Evolutionary conservation across 805 yeast genomes (phyloP).

Genomic region (Crinitomyces ghanaensis): DNA sequence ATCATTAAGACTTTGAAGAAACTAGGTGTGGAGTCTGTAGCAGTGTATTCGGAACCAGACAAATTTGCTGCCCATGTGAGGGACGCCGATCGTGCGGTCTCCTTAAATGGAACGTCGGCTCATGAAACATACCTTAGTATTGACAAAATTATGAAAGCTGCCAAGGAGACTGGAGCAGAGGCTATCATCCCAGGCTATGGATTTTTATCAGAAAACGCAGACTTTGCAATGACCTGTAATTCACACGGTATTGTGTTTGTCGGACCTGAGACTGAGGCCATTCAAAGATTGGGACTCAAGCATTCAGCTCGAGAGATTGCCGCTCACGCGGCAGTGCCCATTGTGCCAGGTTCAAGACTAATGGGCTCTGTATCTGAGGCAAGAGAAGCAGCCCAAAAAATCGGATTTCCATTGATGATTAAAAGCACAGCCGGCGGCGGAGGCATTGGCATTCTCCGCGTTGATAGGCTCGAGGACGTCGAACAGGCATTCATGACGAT

Average conservation of each 20-base stretch:
- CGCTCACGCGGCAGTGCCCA: slow-evolving; percentile 79
- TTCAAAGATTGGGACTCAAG: slow-evolving; percentile 80
- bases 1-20: slow-evolving; percentile 81
- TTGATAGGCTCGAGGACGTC: slow-evolving; percentile 70
- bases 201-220: slow-evolving; percentile 91
- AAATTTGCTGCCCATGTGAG: slow-evolving; percentile 78
- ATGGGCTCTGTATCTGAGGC: slow-evolving; percentile 68
- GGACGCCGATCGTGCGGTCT: slow-evolving; percentile 70
- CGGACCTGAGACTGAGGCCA: slow-evolving; percentile 95
- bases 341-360: slow-evolving; percentile 94
- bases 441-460: slow-evolving; percentile 94
- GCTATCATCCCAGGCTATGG: slow-evolving; percentile 99
- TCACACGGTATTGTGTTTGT: slow-evolving; percentile 80
- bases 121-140: slow-evolving; percentile 83
- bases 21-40: slow-evolving; percentile 65
- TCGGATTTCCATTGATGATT: slow-evolving; percentile 86
- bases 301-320: slow-evolving; percentile 97
- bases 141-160: slow-evolving; percentile 78
- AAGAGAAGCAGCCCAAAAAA: slow-evolving; percentile 52
- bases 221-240: slow-evolving; percentile 79
- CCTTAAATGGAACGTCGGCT: slow-evolving; percentile 71
- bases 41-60: slow-evolving; percentile 87
- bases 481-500: slow-evolving; percentile 81
- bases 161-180: slow-evolving; percentile 71
- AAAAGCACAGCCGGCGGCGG: slow-evolving; percentile 99